These are phyloP conservation scores for Vitrella brassicaformis DNA, from an alignment of 73 alveolate genomes.

Conservation along the genomic window DNA sequence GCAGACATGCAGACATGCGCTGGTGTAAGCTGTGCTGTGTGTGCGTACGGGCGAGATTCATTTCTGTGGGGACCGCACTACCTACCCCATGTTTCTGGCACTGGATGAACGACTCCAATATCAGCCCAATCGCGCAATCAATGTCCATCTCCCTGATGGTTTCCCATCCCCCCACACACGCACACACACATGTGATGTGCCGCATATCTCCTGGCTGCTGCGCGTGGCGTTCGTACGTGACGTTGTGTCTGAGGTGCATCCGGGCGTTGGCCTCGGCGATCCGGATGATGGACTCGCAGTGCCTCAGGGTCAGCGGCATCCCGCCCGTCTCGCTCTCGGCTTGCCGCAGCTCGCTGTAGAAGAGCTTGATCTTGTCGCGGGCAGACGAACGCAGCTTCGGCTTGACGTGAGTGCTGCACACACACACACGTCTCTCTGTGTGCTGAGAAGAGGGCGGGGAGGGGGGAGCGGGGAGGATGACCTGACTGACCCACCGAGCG, in stretches of 20 bases:
- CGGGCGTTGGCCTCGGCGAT: conserved; percentile 98
- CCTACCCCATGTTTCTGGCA: conserved; percentile 21
- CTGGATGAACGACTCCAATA: conserved; percentile 21
- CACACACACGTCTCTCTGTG: too few species aligned
- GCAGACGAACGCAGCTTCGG: conserved; percentile 83
- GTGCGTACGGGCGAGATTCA: neutral
- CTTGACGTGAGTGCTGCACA: conserved; percentile 62
- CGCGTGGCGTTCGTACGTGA: neutral
- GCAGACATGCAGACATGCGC: neutral
- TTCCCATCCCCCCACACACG: neutral
- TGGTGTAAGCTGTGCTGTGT: neutral
- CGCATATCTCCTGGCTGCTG: neutral
- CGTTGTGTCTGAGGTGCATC: conserved; percentile 57
- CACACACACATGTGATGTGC: conserved; percentile 1
- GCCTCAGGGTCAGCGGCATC: conserved; percentile 87
- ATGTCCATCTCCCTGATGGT: conserved; percentile 2
- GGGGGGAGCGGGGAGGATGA: too few species aligned
- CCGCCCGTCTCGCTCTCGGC: conserved; percentile 77
- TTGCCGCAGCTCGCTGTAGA: conserved; percentile 7
- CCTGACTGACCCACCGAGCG: conserved; percentile 87
- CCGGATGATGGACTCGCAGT: conserved; percentile 91
- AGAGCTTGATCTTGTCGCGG: conserved; percentile 65
- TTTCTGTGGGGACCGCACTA: neutral
- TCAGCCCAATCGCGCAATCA: conserved; percentile 24
- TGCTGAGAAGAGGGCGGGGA: too few species aligned